Conservation (phyloP, 495 filamentous ascomycete genomes). For the Aspergillus steynii region DNA sequence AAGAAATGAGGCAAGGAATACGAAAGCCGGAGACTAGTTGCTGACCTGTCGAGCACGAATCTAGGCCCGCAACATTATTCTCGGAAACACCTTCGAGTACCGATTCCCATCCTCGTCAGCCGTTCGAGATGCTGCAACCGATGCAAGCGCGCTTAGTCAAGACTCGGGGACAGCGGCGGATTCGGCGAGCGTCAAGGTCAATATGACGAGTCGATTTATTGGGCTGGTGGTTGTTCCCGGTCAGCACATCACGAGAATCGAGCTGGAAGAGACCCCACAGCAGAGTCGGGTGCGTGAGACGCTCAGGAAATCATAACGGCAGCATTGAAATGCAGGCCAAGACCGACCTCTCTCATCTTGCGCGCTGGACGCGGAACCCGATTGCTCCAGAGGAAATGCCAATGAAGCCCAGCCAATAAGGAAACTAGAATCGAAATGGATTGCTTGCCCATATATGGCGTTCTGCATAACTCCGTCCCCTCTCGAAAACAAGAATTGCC, state of each 20-base stretch:
- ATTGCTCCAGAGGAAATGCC: background rate
- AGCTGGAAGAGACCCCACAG: constrained; percentile 66
- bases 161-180: constrained; percentile 26
- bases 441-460: background rate
- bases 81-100: constrained; percentile 84
- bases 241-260: constrained; percentile 80
- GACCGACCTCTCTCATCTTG: background rate
- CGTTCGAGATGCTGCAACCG: constrained; percentile 44
- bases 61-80: constrained; percentile 82
- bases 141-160: constrained; percentile 26
- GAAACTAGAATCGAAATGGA: background rate
- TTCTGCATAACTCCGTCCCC: background rate
- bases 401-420: background rate
- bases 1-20: constrained; percentile 6
- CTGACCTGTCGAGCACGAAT: constrained; percentile 20
- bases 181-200: constrained; percentile 49
- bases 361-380: background rate
- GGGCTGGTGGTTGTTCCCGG: constrained; percentile 92
- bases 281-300: constrained; percentile 28
- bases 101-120: constrained; percentile 62
- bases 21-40: constrained; percentile 9
- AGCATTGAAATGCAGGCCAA: constrained; percentile 2
- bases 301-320: constrained; percentile 18
- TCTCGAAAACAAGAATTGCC: background rate
- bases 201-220: constrained; percentile 82